These are phyloP conservation scores for Astrothelium subdiscretum DNA, from an alignment of 495 filamentous ascomycete species.

Conservation along the genomic window DNA sequence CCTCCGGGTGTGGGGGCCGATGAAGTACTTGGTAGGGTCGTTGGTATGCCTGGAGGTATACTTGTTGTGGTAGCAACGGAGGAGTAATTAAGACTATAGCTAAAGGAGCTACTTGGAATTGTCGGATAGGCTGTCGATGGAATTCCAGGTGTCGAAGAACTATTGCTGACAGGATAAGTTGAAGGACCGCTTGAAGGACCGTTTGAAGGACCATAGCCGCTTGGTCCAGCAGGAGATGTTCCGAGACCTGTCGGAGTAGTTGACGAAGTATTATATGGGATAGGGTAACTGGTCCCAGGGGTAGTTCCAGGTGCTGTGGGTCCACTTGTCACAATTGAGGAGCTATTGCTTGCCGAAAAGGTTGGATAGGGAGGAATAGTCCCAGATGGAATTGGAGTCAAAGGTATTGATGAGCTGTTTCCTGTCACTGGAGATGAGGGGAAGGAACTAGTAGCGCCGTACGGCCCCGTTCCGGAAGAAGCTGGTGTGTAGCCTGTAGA, in stretches of 20 bases:
- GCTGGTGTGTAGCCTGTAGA: background rate
- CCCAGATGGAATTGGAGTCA: background rate
- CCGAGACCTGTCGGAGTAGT: background rate
- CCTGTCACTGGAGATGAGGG: background rate
- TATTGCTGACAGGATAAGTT: too few species aligned
- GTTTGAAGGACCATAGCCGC: background rate
- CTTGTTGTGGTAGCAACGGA: background rate
- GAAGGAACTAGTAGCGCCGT: background rate
- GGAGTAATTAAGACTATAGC: too few species aligned
- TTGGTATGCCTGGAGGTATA: background rate
- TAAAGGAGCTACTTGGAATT: too few species aligned
- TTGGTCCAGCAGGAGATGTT: background rate
- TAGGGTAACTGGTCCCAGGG: background rate
- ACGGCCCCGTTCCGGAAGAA: too few species aligned
- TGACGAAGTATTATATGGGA: background rate
- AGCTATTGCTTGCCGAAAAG: background rate
- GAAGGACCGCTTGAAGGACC: background rate
- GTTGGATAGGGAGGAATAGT: background rate
- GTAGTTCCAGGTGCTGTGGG: background rate
- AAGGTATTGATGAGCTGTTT: background rate
- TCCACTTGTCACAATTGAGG: background rate
- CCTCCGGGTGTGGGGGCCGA: too few species aligned
- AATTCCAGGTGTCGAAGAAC: too few species aligned
- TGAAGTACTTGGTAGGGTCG: background rate
- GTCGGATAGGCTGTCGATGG: too few species aligned